Base-by-base conservation (phyloP, 495 filamentous ascomycete genomes). In the Cryomyces antarcticus region DNA sequence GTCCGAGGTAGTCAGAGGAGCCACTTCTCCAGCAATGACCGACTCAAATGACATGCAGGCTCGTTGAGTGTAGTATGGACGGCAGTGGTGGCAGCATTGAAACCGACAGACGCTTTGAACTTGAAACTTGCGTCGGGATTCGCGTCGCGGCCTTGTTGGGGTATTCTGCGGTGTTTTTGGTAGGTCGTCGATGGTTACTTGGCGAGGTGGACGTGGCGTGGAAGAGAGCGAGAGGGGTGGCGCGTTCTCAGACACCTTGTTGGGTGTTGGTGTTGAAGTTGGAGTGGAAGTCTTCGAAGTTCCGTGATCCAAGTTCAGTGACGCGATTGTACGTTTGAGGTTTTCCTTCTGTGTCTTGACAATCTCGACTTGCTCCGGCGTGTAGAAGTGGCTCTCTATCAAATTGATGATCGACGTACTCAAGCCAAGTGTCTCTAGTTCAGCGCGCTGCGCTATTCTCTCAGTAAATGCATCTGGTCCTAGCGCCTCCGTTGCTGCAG, bases 21-120 rank as follows among this genome's bases (percentile, higher is more conserved):
- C 35, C 11, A 48, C 9, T 28, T 48, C 40, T 30, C 42, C 44
- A 36, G 37, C 37, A 35, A 60, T 42, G 33, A 57, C 52, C 17
- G 48, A 40, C 5, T 55, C 50, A 43, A 63, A 59, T 24, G 58
- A 61, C n/a, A 49, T 46, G 41, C 49, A 57, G 37, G 53, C 42
- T 12, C 60, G 60, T 38, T 63, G 58, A n/a, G 42, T 47, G 43
- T 55, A 57, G 41, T 52, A 57, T 2, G 58, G 58, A 10, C 60
- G 54, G 47, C 60, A 63, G 27, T 46, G 44, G 35, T 61, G 55
- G 39, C 58, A 61, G 36, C 49, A 48, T 27, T 54, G 38, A 43
- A 57, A 56, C 11, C 12, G 46, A 48, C 60, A 61, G 28, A 10
- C 17, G 11, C 37, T 38, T 11, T 39, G 4, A 7, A 11, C 9